These are phyloP conservation scores for Skeletonema potamos DNA, from an alignment of 108 stramenopile species.

Conservation along the genomic window DNA sequence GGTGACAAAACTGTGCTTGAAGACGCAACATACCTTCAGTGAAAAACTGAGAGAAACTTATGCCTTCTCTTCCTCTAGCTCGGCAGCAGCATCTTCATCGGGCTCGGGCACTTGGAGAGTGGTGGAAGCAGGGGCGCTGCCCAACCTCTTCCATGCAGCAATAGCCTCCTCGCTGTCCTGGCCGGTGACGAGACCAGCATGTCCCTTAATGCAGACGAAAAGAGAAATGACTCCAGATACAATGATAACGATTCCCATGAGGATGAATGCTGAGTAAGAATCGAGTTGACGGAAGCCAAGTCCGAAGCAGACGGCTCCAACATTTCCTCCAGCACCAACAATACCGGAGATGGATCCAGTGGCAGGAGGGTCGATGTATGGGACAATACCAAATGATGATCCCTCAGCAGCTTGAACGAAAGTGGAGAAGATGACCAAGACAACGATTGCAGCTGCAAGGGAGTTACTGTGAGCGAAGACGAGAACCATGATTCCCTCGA, in stretches of 20 bases:
- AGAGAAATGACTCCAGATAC: constrained; percentile 1
- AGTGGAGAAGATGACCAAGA: constrained; percentile 78
- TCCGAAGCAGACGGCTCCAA: constrained; percentile 63
- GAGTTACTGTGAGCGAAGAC: constrained; percentile 58
- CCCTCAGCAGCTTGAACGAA: constrained; percentile 85
- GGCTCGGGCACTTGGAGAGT: neutral
- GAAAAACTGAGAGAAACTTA: neutral
- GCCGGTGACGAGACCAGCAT: constrained; percentile 47
- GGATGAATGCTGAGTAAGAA: constrained; percentile 40
- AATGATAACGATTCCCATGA: constrained; percentile 41
- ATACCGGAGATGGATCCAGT: constrained; percentile 82
- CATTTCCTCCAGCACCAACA: constrained; percentile 80
- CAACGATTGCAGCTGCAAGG: constrained; percentile 56
- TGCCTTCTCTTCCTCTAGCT: neutral
- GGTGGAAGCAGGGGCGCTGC: neutral
- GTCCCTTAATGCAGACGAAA: constrained; percentile 61
- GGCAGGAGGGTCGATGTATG: constrained; percentile 75
- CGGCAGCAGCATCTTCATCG: neutral
- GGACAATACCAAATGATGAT: constrained; percentile 78
- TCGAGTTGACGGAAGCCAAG: constrained; percentile 42
- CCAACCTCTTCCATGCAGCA: neutral
- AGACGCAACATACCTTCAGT: neutral
- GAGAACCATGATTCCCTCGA: constrained; percentile 68
- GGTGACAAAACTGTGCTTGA: neutral
- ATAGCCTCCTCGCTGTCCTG: constrained; percentile 17